These are phyloP conservation scores for Coemansia sp. DNA, from an alignment of 192 early-diverging fungal species.

Conservation along the genomic window DNA sequence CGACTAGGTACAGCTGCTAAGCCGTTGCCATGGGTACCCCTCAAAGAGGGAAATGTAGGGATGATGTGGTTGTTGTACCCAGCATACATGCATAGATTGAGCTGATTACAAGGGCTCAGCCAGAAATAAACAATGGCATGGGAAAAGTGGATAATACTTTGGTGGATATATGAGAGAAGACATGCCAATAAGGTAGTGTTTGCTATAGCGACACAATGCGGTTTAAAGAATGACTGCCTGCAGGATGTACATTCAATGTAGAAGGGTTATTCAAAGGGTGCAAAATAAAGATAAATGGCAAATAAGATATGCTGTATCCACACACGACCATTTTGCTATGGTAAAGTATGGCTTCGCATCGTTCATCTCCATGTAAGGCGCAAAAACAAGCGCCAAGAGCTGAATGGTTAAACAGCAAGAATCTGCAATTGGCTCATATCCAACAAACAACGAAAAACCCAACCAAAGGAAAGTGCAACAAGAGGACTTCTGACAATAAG, in stretches of 20 bases:
- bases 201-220: neutral
- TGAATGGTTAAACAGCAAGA: neutral
- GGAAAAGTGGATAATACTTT: neutral
- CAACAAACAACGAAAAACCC: neutral
- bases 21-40: neutral
- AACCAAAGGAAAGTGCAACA: neutral
- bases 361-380: neutral
- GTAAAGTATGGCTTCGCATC: neutral
- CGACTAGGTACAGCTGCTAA: neutral
- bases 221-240: neutral
- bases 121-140: neutral
- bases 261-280: neutral
- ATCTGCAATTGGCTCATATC: neutral
- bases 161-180: neutral
- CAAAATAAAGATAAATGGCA: neutral
- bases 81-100: slow-evolving; percentile 15
- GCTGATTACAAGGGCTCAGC: slow-evolving; percentile 2
- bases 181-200: neutral
- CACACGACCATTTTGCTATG: neutral
- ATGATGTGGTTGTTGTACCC: neutral
- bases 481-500: neutral
- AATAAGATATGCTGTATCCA: neutral
- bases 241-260: neutral
- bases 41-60: neutral
- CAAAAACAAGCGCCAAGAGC: neutral